phyloP scores from a whole-genome alignment of 768 basidiomycete genomes.

The Kwoniella sp. region DNA sequence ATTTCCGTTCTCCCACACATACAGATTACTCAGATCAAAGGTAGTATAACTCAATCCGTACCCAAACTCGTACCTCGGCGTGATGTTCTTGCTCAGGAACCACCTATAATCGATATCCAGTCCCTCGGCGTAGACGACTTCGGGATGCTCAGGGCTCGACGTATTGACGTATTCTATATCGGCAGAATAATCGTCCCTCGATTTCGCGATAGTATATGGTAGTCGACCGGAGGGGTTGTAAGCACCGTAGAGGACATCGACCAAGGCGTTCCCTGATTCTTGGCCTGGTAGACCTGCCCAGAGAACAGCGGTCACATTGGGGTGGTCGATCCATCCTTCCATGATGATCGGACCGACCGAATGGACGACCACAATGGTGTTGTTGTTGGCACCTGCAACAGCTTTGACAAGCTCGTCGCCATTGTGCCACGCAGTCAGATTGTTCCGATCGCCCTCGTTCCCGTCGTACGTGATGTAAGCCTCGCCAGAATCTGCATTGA shows the following conservation, averaged over 20 bases:
- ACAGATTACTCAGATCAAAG: slow-evolving; percentile 70
- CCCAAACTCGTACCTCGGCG: slow-evolving; percentile 70
- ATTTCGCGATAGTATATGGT: slow-evolving; percentile 76
- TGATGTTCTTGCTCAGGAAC: slow-evolving; percentile 58
- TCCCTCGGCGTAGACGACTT: slow-evolving; percentile 70
- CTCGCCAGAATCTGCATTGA: slow-evolving; percentile 83
- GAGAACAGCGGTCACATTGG: slow-evolving; percentile 74
- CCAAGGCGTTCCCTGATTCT: slow-evolving; percentile 72
- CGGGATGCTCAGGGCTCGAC: slow-evolving; percentile 57
- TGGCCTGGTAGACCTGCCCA: slow-evolving; percentile 71
- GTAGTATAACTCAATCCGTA: slow-evolving; percentile 84
- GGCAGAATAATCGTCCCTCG: slow-evolving; percentile 64
- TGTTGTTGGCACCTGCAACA: slow-evolving; percentile 61
- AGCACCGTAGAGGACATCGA: slow-evolving; percentile 70
- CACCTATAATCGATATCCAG: slow-evolving; percentile 69
- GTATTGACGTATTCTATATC: slow-evolving; percentile 59
- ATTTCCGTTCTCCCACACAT: slow-evolving; percentile 51
- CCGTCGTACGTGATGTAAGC: slow-evolving; percentile 77
- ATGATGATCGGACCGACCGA: slow-evolving; percentile 64
- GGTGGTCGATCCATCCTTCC: slow-evolving; percentile 71
- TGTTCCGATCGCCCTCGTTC: slow-evolving; percentile 72
- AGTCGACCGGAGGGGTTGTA: slow-evolving; percentile 74
- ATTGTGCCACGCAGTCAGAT: slow-evolving; percentile 73
- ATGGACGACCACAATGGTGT: slow-evolving; percentile 70
- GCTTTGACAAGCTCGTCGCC: slow-evolving; percentile 69